These are phyloP conservation scores for Harringtonia aguacate DNA, from an alignment of 2,329 filamentous ascomycete genomes.

Conservation along the genomic window DNA sequence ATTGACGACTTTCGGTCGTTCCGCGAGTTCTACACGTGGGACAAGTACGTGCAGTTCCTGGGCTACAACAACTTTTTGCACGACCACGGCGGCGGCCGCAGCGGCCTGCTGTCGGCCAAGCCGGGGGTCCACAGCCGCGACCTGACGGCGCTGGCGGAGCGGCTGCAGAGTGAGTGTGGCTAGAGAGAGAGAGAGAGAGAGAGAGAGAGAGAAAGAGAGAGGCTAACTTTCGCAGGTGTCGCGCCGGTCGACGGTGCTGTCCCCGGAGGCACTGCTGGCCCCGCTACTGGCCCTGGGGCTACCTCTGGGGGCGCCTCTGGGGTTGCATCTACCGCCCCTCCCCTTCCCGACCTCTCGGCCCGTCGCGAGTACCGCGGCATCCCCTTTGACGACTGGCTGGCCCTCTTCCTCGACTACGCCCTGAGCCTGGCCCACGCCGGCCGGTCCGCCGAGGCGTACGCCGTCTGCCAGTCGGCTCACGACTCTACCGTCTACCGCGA, in stretches of 20 bases:
- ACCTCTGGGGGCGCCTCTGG: no score
- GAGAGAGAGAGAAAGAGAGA: no score
- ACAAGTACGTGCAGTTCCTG: constrained; percentile 51
- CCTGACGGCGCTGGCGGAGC: constrained; percentile 44
- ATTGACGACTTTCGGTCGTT: constrained; percentile 54
- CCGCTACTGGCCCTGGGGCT: no score
- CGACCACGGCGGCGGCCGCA: constrained; percentile 20
- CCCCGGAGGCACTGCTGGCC: no score
- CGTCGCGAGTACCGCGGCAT: constrained; percentile 52
- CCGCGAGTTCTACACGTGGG: constrained; percentile 56
- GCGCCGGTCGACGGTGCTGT: constrained; percentile 21
- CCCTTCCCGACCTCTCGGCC: constrained; percentile 10
- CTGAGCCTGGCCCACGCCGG: constrained; percentile 60
- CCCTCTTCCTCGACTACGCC: constrained; percentile 82
- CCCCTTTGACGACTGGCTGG: constrained; percentile 74
- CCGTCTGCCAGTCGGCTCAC: constrained; percentile 65
- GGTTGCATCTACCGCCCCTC: no score
- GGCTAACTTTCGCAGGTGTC: constrained; percentile 15
- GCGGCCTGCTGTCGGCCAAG: constrained; percentile 5
- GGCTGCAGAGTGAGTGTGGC: constrained; percentile 44
- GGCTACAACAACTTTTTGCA: constrained; percentile 27
- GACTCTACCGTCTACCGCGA: constrained; percentile 65
- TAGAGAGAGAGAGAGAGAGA: no score
- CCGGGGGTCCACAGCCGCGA: constrained; percentile 23
- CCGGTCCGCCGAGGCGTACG: constrained; percentile 63